Base-by-base conservation (phyloP, 768 basidiomycete genomes). In the Boletus pseudopeckii region DNA sequence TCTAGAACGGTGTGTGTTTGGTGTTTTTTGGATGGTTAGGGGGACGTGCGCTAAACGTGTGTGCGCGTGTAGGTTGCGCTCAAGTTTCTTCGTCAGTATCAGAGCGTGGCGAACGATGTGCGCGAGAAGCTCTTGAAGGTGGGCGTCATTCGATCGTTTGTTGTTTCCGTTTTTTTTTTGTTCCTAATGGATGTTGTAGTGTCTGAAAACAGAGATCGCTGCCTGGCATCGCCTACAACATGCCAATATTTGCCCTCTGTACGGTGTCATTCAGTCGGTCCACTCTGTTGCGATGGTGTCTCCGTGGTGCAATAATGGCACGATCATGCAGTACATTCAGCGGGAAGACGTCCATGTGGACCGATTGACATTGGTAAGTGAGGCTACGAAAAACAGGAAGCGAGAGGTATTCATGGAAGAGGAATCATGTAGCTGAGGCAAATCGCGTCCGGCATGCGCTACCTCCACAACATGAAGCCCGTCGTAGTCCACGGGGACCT, bases 281-380 rank as follows among this genome's bases (percentile, higher is more conserved):
- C 72, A 75, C 33, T 78, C 79, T 44, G 73, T 85, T 26, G 83
- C 78, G 17, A 84, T 85, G 81, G 81, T 85, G 0, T 84, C 84
- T 5, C 78, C 79, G 5, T 86, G 83, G 82, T 84, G 81, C 61
- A 73, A 75, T 34, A 82, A 84, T 47, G 83, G 84, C 9, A 81
- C 78, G 8, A 71, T 85, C 49, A 73, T 71, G 49, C 66, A 75
- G 22, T 85, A 82, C 61, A 66, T 84, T 54, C 74, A 72, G 52
- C 65, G 62, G 45, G 58, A 69, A 15, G 74, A 78, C 49, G 71
- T 74, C 0, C 62, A 59, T 4, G 75, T 62, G 7, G 75, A 83
- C 54, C 70, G 78, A 48, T 60, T 84, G 32, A 71, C 69, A 43
- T 61, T 85, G 64, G 83, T 85, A 43, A 46, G 77, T 63, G 46